Evolutionary conservation across 2,329 filamentous ascomycete species (phyloP).

Genomic region (Coniochaeta ligniaria): DNA sequence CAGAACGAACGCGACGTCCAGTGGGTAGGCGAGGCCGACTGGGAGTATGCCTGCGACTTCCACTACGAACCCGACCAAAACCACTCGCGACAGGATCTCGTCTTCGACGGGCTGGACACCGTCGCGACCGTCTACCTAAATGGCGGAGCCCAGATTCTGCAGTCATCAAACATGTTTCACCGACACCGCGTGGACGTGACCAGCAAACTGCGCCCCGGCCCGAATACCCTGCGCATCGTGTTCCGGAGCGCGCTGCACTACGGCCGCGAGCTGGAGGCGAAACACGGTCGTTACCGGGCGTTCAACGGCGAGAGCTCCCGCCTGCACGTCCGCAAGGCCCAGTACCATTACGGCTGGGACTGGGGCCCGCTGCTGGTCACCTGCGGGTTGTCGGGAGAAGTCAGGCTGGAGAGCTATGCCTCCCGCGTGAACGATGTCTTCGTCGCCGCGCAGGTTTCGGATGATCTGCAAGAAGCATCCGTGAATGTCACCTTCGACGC

Average conservation of each 20-base stretch:
- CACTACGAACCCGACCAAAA: neutral
- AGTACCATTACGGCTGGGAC: too few relatives aligned
- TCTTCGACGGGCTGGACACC: slow-evolving; percentile 59
- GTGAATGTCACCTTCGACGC: neutral
- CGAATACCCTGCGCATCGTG: neutral
- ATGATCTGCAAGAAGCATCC: neutral
- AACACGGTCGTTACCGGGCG: neutral
- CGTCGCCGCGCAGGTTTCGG: neutral
- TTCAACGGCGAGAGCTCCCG: neutral
- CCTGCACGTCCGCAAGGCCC: slow-evolving; percentile 47
- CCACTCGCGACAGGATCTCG: slow-evolving; percentile 31
- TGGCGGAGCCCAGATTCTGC: slow-evolving; percentile 36
- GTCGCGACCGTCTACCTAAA: slow-evolving; percentile 53
- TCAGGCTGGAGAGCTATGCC: slow-evolving; percentile 57
- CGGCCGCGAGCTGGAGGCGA: neutral
- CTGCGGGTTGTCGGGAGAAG: slow-evolving; percentile 58
- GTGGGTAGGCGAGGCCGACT: slow-evolving; percentile 57
- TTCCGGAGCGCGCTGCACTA: neutral
- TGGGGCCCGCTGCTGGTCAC: slow-evolving; percentile 58
- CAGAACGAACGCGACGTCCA: slow-evolving; percentile 52
- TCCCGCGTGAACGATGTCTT: slow-evolving; percentile 39
- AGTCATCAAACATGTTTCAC: slow-evolving; percentile 59
- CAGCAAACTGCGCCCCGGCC: slow-evolving; percentile 7
- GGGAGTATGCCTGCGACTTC: slow-evolving; percentile 39
- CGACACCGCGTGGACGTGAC: slow-evolving; percentile 46